Base-by-base conservation (phyloP, 2,329 filamentous ascomycete species). In the Botryosphaeria agaves region DNA sequence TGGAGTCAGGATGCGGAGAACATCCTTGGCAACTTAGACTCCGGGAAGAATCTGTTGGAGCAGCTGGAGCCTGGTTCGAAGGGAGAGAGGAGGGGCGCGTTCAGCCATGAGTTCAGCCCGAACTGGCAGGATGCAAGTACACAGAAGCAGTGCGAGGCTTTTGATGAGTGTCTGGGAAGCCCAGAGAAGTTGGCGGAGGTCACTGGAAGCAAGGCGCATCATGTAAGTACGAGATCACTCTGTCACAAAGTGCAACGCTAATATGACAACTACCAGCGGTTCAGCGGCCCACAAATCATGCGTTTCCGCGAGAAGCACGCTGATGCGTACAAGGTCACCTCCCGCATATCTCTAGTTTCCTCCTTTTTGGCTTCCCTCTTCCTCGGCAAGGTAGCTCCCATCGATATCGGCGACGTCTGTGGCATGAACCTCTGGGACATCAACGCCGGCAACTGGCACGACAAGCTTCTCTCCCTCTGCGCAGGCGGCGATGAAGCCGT, bases 121-220 rank as follows among this genome's bases (percentile, higher is more conserved):
- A 98, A 95, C 53, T 98, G 89, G 89, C 89, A 95, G 57, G 89
- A 98, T 52, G 78, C 85, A 37, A 93, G 84, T 56, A 95, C 89
- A 2, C 84, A 94, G 58, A 65, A 65, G 40, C 81, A 98, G 57
- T 94, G 85, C 49, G 84, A 94, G 50, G 65, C 70, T 38, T 95
- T 95, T 47, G 85, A 95, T 51, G 66, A 60, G 4, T 61, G 63
- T 31, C 57, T 94, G 5, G 80, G 79, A 1, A 62, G 62, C 5
- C 61, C 69, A 2, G 66, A 76, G 44, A 64, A 66, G 37, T 57
- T 98, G 42, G 89, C 89, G 0, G 56, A 76, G 31, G 72, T 70
- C 14, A 94, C 89, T 7, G 89, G 89, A 18, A 94, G 87, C 50
- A 78, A 84, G 41, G 89, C 89, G 3, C 89, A 98, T 57, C 89